Conservation (phyloP, 1,139 yeast genomes). For the Pichia sp. region DNA sequence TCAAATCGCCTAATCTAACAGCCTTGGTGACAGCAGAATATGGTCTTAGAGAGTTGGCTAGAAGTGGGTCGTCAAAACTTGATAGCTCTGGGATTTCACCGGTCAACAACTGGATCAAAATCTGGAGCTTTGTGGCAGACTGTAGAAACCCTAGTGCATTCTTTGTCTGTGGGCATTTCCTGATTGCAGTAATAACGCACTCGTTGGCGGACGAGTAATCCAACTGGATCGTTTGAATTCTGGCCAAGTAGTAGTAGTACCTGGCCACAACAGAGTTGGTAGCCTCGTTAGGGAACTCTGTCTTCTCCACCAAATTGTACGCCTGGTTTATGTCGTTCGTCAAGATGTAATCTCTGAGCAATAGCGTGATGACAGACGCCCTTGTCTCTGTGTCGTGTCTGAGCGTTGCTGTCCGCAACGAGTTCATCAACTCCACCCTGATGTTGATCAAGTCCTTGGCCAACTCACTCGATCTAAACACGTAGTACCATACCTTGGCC, state of each 20-base stretch:
- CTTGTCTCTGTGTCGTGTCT: slow-evolving; percentile 92
- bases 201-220: slow-evolving; percentile 91
- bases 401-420: slow-evolving; percentile 82
- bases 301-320: slow-evolving; percentile 80
- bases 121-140: slow-evolving; percentile 82
- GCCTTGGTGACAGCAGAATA: slow-evolving; percentile 88
- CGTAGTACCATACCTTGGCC: slow-evolving; percentile 92
- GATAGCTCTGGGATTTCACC: slow-evolving; percentile 97
- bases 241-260: slow-evolving; percentile 84
- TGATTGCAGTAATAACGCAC: slow-evolving; percentile 83
- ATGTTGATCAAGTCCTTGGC: slow-evolving; percentile 54
- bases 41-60: slow-evolving; percentile 64
- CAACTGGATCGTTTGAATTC: slow-evolving; percentile 85
- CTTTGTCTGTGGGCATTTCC: slow-evolving; percentile 94
- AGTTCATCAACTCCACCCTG: slow-evolving; percentile 65
- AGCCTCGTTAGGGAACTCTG: slow-evolving; percentile 80
- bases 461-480: slow-evolving; percentile 74
- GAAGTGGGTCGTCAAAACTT: slow-evolving; percentile 61
- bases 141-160: slow-evolving; percentile 85
- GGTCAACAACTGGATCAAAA: slow-evolving; percentile 85
- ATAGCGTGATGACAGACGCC: slow-evolving; percentile 77
- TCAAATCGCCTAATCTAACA: slow-evolving; percentile 86
- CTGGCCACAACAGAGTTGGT: slow-evolving; percentile 90
- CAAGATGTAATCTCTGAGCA: slow-evolving; percentile 74
- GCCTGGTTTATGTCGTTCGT: slow-evolving; percentile 86